phyloP scores from a whole-genome alignment of 208 protist species.

The Leishmania tropica region DNA sequence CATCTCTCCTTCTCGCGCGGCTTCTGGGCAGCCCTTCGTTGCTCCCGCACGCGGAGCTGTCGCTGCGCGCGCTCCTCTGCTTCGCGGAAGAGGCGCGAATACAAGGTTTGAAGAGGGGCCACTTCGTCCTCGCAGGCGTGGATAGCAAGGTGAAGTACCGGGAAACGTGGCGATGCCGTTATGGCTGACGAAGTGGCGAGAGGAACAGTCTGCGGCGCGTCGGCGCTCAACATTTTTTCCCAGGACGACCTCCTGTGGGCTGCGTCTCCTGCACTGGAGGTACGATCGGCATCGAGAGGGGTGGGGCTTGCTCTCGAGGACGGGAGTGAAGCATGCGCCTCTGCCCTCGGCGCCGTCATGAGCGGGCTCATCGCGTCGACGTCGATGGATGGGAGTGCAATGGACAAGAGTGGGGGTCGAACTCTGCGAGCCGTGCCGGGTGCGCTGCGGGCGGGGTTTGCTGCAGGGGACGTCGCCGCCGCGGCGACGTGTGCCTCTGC shows the following conservation, averaged over 20 bases:
- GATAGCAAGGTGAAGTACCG: conserved; percentile 16
- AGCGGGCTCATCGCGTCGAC: background rate
- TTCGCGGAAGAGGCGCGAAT: conserved; percentile 19
- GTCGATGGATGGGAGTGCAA: background rate
- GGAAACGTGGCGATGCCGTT: background rate
- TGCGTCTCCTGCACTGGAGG: background rate
- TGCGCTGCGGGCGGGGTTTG: background rate
- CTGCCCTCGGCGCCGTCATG: background rate
- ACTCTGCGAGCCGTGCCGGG: background rate
- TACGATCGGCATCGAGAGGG: background rate
- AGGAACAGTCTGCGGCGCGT: background rate
- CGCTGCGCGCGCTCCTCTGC: conserved; percentile 21
- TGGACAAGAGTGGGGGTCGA: background rate
- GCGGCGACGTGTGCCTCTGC: background rate
- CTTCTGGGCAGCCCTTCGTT: background rate
- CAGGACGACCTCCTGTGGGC: background rate
- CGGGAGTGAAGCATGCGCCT: background rate
- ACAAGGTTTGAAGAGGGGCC: conserved; percentile 10
- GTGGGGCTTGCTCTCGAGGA: background rate
- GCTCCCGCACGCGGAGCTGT: background rate
- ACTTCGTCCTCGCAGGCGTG: conserved; percentile 7
- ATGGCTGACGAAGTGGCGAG: background rate
- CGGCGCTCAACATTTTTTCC: background rate
- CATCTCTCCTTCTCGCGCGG: conserved; percentile 6
- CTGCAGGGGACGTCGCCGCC: background rate